These are phyloP conservation scores for Poa annua DNA, from an alignment of 176 grass and related monocot genomes.

Conservation along the genomic window DNA sequence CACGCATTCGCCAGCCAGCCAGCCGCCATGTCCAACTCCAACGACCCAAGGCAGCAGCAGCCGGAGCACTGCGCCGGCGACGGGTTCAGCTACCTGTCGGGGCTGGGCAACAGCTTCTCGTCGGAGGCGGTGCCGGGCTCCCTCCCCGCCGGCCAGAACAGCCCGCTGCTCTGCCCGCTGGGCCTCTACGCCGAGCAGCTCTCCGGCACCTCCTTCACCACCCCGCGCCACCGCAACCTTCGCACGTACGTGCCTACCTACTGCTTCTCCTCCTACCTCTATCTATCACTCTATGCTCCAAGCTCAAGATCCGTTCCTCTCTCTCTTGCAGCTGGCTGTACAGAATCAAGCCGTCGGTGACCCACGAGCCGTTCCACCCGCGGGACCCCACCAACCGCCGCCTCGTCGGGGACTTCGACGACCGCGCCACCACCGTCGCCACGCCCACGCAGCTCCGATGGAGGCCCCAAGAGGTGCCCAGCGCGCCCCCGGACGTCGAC, in stretches of 20 bases:
- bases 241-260: slow-evolving; percentile 38
- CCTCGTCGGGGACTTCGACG: slow-evolving; percentile 75
- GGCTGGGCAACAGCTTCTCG: slow-evolving; percentile 78
- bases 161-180: slow-evolving; percentile 69
- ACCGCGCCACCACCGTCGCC: slow-evolving; percentile 59
- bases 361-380: slow-evolving; percentile 87
- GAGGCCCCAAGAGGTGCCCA: slow-evolving; percentile 63
- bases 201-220: slow-evolving; percentile 93
- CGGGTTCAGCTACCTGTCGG: slow-evolving; percentile 49
- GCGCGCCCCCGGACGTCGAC: slow-evolving; percentile 30
- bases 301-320: not conserved
- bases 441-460: slow-evolving; percentile 92
- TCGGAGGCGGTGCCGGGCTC: slow-evolving; percentile 66
- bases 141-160: slow-evolving; percentile 73
- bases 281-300: not conserved
- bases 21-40: not conserved
- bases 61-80: not conserved
- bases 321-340: slow-evolving; percentile 66
- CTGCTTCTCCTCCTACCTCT: not conserved
- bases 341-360: slow-evolving; percentile 97
- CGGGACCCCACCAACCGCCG: slow-evolving; percentile 57
- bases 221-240: slow-evolving; percentile 74
- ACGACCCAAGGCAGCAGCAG: not conserved
- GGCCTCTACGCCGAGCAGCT: slow-evolving; percentile 99
- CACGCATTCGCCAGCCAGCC: not conserved